Evolutionary conservation across 2,329 filamentous ascomycete genomes (phyloP).

Genomic region (Colletotrichum euphorbiae): DNA sequence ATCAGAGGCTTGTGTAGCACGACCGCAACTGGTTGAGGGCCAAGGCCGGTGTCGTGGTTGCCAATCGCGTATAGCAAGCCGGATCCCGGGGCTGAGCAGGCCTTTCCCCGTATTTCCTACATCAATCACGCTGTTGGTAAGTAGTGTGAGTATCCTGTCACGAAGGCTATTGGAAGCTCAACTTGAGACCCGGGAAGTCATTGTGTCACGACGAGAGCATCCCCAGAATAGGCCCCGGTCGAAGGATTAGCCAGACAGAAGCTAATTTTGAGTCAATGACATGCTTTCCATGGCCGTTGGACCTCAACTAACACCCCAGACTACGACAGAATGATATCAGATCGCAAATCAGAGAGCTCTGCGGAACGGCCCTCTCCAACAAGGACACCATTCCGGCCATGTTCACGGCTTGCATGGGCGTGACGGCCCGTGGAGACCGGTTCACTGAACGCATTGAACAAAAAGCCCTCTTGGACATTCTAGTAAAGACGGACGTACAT

Average conservation of each 20-base stretch:
- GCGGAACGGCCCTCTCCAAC: slow-evolving; percentile 70
- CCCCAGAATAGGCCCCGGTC: slow-evolving; percentile 58
- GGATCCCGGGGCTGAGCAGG: slow-evolving; percentile 47
- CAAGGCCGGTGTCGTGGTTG: slow-evolving; percentile 62
- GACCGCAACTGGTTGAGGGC: slow-evolving; percentile 59
- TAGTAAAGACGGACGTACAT: slow-evolving; percentile 59
- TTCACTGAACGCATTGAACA: slow-evolving; percentile 60
- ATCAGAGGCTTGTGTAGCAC: slow-evolving; percentile 59
- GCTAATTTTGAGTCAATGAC: slow-evolving; percentile 51
- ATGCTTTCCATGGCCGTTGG: not conserved
- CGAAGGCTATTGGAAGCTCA: not conserved
- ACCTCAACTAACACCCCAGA: not conserved
- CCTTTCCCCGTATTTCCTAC: slow-evolving; percentile 70
- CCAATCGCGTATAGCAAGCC: slow-evolving; percentile 62
- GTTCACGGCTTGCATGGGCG: slow-evolving; percentile 67
- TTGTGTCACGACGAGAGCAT: slow-evolving; percentile 66
- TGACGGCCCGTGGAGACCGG: slow-evolving; percentile 60
- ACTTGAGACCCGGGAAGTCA: slow-evolving; percentile 52
- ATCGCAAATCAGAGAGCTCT: slow-evolving; percentile 62
- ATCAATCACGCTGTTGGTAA: slow-evolving; percentile 65
- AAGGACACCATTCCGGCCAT: slow-evolving; percentile 65
- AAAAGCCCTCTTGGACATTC: slow-evolving; percentile 58
- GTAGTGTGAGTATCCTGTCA: not conserved
- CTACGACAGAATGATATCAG: slow-evolving; percentile 55
- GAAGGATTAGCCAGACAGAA: slow-evolving; percentile 48